A percentile compares a stretch with the other conserved stretches of the same genome.
phyloP scores from a whole-genome alignment of 1,139 yeast species.

The Pichia inconspicua region DNA sequence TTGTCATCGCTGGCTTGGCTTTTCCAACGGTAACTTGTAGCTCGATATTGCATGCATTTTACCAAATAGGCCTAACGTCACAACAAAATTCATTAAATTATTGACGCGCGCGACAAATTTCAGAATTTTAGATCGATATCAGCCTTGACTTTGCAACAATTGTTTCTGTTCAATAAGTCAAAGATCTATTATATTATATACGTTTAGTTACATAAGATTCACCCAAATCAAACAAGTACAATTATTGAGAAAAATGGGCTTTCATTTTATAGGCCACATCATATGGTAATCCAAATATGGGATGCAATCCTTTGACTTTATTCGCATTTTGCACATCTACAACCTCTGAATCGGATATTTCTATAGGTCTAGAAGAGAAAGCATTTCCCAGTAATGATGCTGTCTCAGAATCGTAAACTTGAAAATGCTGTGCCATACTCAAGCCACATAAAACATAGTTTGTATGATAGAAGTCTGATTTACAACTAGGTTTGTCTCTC shows the following conservation, averaged over 20 bases:
- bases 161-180: too few species aligned
- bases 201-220: too few species aligned
- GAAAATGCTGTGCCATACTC: slow-evolving; percentile 56
- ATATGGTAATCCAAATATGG: slow-evolving; percentile 41
- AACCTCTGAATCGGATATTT: slow-evolving; percentile 22
- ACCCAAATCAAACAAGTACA: too few species aligned
- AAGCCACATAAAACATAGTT: slow-evolving; percentile 78
- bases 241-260: neutral
- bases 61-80: too few species aligned
- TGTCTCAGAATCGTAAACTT: slow-evolving; percentile 20
- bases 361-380: slow-evolving; percentile 26
- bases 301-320: slow-evolving; percentile 30
- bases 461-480: slow-evolving; percentile 84
- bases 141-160: too few species aligned
- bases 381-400: slow-evolving; percentile 21
- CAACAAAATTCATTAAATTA: too few species aligned
- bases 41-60: too few species aligned
- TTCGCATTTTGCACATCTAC: slow-evolving; percentile 23
- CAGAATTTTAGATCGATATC: too few species aligned
- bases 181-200: too few species aligned
- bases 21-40: too few species aligned
- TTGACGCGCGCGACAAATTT: too few species aligned
- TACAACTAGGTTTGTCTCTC: slow-evolving; percentile 78
- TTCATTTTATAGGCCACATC: slow-evolving; percentile 17
- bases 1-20: slow-evolving; percentile 6